Evolutionary conservation across 306 rosid species (phyloP), one percentile per base, ranked within the genome.

Genomic region (Cucumis cinereus): DNA sequence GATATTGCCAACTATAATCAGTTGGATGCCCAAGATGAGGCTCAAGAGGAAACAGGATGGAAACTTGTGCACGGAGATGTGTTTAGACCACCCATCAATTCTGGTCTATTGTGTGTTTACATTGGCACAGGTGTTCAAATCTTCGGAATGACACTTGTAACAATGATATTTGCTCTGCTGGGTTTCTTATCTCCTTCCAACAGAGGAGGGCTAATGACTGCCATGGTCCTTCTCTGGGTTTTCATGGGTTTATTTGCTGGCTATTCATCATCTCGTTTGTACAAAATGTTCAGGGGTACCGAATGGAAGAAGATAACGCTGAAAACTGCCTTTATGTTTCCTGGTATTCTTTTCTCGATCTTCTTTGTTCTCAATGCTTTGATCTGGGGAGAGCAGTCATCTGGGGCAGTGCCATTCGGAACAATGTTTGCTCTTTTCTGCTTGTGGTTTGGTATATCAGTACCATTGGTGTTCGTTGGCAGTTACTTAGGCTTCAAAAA

Each of bases 41-140:
- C 99, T 78, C 99, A 95, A 77, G 99, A 95, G 85, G 99, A 95
- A 87, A 95, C 99, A 10, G 99, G 99, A 82, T 95, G 99, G 99
- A 95, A 95, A 67, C 99, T 95, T 86, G 95, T 95, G 69, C 97
- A 95, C 70, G 98, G 99, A 80, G 99, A 95, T 80, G 93, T 87
- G 64, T 92, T 95, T 82, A 83, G 99, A 87, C 85, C 96, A 43
- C 99, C 99, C 26, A 56, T 90, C 82, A 95, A 95, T 84, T 95
- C 96, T 61, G 85, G 88, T 78, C 80, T 94, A 81, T 94, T 95
- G 53, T 92, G 99, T 77, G 99, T 95, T 57, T 95, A 95, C 71
- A 88, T 90, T n/a, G 99, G 99, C 67, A 95, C 99, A 5, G 99
- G 99, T 69, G 97, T 95, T 85, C 99, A 95, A 86, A 79, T 95